Percentiles rank a stretch among this genome's conserved stretches.
Evolutionary conservation across 495 filamentous ascomycete genomes (phyloP).

Genomic region (Cudoniella acicularis): DNA sequence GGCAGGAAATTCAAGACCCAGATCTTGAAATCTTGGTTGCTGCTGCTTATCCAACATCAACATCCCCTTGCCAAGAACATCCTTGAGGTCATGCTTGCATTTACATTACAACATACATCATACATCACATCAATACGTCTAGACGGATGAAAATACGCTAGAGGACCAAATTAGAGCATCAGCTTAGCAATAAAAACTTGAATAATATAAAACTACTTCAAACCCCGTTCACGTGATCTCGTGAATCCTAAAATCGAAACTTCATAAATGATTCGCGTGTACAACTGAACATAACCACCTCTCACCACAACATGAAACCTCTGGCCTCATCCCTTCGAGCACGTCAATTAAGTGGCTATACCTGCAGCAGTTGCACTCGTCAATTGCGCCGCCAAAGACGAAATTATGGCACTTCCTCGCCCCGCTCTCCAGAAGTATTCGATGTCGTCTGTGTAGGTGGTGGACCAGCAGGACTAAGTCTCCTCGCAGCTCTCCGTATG

Average conservation of each 20-base stretch:
- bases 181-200: not conserved
- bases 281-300: too few relatives aligned
- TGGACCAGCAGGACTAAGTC: conserved; percentile 89
- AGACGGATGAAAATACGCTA: not conserved
- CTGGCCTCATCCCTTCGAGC: not conserved
- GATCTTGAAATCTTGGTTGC: conserved; percentile 16
- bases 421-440: conserved; percentile 17
- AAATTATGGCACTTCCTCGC: conserved; percentile 31
- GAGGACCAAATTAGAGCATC: not conserved
- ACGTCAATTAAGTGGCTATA: conserved; percentile 19
- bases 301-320: conserved; percentile 15
- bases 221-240: not conserved
- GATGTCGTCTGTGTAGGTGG: conserved; percentile 85
- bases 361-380: conserved; percentile 45
- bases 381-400: conserved; percentile 30
- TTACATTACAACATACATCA: not conserved
- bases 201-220: not conserved
- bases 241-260: too few relatives aligned
- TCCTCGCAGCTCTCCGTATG: conserved; percentile 83
- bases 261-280: too few relatives aligned
- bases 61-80: not conserved
- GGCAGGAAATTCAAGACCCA: conserved; percentile 11
- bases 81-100: not conserved
- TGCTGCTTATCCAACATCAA: conserved; percentile 15
- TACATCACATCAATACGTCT: not conserved